Conservation (phyloP, 2,329 filamentous ascomycete genomes). For the Cyphellophora europaea region DNA sequence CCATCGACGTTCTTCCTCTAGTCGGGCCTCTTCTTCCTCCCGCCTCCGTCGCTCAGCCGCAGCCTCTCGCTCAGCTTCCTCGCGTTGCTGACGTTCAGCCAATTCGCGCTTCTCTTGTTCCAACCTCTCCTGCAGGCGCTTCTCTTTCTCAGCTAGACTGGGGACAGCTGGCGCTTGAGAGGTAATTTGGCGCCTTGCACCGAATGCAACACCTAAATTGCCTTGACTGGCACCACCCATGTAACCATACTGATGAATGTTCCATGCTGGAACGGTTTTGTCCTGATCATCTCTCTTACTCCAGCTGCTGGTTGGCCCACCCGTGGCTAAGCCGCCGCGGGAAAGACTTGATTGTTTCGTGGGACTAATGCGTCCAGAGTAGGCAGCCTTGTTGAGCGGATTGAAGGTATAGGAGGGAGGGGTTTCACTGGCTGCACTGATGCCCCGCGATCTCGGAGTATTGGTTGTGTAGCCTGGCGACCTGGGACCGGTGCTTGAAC, state of each 20-base stretch:
- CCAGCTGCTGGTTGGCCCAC: slow-evolving; percentile 68
- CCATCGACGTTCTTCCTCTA: slow-evolving; percentile 38
- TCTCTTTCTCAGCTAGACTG: slow-evolving; percentile 76
- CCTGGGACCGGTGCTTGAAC: slow-evolving; percentile 40
- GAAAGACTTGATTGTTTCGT: slow-evolving; percentile 40
- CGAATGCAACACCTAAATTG: slow-evolving; percentile 88
- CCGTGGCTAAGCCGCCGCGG: slow-evolving; percentile 27
- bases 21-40: slow-evolving; percentile 35
- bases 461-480: slow-evolving; percentile 35
- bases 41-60: slow-evolving; percentile 34
- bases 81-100: slow-evolving; percentile 43
- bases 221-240: slow-evolving; percentile 96
- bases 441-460: slow-evolving; percentile 33
- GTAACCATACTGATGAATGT: slow-evolving; percentile 96
- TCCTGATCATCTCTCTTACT: slow-evolving; percentile 75
- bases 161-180: slow-evolving; percentile 70
- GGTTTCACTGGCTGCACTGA: slow-evolving; percentile 44
- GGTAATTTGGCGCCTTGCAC: slow-evolving; percentile 85
- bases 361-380: slow-evolving; percentile 50
- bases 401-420: slow-evolving; percentile 30
- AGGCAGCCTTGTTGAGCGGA: slow-evolving; percentile 29
- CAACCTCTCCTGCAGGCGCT: slow-evolving; percentile 47
- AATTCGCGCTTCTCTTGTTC: slow-evolving; percentile 41
- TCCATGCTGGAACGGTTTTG: slow-evolving; percentile 83
- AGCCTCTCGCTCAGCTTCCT: slow-evolving; percentile 40